Evolutionary conservation across 495 filamentous ascomycete genomes (phyloP).

Genomic region (Annulohypoxylon moriforme): DNA sequence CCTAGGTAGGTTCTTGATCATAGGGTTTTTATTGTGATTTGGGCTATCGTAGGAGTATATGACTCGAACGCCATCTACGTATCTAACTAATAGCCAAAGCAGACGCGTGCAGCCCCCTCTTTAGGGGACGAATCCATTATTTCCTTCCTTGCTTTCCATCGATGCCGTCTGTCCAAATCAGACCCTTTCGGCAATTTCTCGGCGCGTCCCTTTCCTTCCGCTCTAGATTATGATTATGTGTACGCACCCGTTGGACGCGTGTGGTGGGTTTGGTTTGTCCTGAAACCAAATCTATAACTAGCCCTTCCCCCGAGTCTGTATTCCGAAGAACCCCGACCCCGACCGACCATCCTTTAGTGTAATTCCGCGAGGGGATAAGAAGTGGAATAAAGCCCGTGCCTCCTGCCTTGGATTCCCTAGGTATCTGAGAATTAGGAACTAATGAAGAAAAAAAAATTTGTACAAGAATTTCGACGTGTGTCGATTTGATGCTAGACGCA

Average conservation of each 20-base stretch:
- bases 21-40: conserved; percentile 26
- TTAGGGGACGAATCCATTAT: conserved; percentile 17
- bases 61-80: conserved; percentile 24
- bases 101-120: not conserved
- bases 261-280: conserved; percentile 14
- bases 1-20: conserved; percentile 8
- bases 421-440: conserved; percentile 11
- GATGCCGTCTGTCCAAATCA: not conserved
- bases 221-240: conserved; percentile 40
- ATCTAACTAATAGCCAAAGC: conserved; percentile 17
- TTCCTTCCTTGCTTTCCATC: conserved; percentile 13
- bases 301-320: conserved; percentile 8
- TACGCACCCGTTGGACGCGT: conserved; percentile 24
- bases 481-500: not conserved
- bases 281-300: conserved; percentile 38
- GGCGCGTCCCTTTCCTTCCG: conserved; percentile 18
- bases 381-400: conserved; percentile 1
- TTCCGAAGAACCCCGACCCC: conserved; percentile 3
- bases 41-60: conserved; percentile 19
- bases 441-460: conserved; percentile 17
- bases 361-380: not conserved
- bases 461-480: conserved; percentile 26
- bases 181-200: conserved; percentile 7
- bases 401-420: conserved; percentile 8
- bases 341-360: conserved; percentile 7